These are phyloP conservation scores for Kernera saxatilis DNA, from an alignment of 345 rosid species.

Conservation along the genomic window DNA sequence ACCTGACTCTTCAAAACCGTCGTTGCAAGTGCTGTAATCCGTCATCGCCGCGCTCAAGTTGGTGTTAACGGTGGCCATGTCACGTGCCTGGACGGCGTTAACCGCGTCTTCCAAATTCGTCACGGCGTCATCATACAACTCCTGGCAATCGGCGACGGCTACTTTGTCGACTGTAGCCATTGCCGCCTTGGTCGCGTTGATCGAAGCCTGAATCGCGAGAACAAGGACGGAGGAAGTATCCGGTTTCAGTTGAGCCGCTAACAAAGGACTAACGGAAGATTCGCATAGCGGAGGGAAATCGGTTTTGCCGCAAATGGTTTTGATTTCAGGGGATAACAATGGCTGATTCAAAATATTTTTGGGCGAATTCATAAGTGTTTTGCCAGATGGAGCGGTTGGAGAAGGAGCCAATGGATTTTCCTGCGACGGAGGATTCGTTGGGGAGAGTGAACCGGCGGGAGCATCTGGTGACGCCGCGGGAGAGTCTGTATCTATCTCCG, in stretches of 20 bases:
- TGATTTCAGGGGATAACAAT: constrained; percentile 16
- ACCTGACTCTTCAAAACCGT: constrained; percentile 29
- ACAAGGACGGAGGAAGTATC: constrained; percentile 31
- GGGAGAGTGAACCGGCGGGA: background rate
- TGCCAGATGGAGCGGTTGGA: background rate
- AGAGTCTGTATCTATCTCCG: background rate
- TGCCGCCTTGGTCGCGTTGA: constrained; percentile 12
- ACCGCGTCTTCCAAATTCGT: constrained; percentile 37
- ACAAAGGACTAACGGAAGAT: constrained; percentile 27
- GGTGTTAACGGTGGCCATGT: constrained; percentile 33
- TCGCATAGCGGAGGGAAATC: constrained; percentile 40
- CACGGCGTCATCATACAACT: constrained; percentile 36
- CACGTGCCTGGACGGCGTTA: constrained; percentile 35
- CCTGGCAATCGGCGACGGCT: constrained; percentile 33
- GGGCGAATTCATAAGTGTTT: background rate
- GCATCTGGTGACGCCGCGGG: background rate
- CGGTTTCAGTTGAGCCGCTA: background rate
- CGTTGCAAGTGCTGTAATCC: constrained; percentile 41
- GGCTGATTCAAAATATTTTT: background rate
- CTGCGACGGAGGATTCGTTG: background rate
- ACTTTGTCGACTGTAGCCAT: background rate
- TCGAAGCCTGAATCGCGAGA: constrained; percentile 34
- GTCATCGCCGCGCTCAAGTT: constrained; percentile 49
- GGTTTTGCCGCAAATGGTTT: constrained; percentile 33
- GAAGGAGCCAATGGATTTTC: background rate